Base-by-base conservation (phyloP, 495 filamentous ascomycete genomes). In the Lophiotrema nucula region DNA sequence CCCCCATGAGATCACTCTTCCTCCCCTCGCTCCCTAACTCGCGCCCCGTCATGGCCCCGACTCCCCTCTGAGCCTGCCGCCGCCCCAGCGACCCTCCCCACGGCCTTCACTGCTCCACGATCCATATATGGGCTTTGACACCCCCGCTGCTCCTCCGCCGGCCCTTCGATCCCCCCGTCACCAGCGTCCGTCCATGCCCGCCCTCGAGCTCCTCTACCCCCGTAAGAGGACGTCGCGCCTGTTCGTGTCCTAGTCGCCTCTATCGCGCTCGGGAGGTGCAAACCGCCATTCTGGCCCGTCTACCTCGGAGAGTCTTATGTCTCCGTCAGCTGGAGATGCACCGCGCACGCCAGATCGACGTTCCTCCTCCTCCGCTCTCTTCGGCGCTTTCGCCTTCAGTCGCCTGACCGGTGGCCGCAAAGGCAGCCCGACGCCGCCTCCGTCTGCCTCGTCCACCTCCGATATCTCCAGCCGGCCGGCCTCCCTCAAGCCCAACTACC, bases 301-400 rank as follows among this genome's bases (percentile, higher is more conserved):
- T n/a, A 35, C 8, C n/a, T 8, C 8, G 8, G 6, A 18, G 10
- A 18, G 33, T 58, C 56, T 46, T 44, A 66, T 68, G 66, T 63
- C 62, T 68, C 62, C 63, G 35, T 42, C 57, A 10, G 35, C 56
- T 24, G 51, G 38, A 16, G 21, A 59, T 62, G 50, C 49, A n/a
- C 66, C 66, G 16, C 53, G 49, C 23, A 66, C 66, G 38, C 66
- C 66, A 19, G 58, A 68, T 13, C 39, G 57, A 31, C 46, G 48
- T n/a, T 45, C 62, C 21, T 68, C 66, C 1, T 63, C 62, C 28
- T 60, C 51, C 21, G 43, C 58, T 21, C 54, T 68, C 15, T 51
- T 66, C 21, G 53, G 48, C 38, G 58, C 62, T 21, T n/a, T n/a
- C n/a, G 58, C 62, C 25, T 66, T 68, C 56, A 44, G 66, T 19